Conservation (phyloP, 371 early-diverging fungal genomes). For the Syncephalis fuscata region DNA sequence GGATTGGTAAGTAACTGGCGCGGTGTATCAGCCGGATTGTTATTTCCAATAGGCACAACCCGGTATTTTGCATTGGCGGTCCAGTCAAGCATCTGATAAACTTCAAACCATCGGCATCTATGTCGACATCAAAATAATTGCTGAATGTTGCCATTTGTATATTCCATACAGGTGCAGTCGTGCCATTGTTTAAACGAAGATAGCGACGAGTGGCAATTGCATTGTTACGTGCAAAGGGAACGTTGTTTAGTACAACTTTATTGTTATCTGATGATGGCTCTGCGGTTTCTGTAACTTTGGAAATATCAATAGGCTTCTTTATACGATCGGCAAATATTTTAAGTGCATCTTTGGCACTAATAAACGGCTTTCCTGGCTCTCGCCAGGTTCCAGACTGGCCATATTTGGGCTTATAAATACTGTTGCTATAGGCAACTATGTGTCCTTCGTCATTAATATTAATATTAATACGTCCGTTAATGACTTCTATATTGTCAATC, state of each 20-base stretch:
- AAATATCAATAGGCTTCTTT: no score
- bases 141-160: constrained; percentile 68
- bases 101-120: constrained; percentile 49
- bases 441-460: no score
- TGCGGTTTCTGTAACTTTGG: no score
- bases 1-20: constrained; percentile 56
- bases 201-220: not conserved
- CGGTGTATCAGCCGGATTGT: constrained; percentile 60
- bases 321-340: no score
- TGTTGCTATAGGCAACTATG: no score
- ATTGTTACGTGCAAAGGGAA: not conserved
- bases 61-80: constrained; percentile 50
- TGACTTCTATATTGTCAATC: constrained; percentile 17
- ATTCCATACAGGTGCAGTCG: constrained; percentile 54
- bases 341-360: no score
- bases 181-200: not conserved
- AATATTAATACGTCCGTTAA: constrained; percentile 13
- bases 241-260: not conserved
- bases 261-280: no score
- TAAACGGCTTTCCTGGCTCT: no score
- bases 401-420: no score
- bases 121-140: constrained; percentile 77
- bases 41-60: constrained; percentile 70
- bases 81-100: constrained; percentile 74
- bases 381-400: no score